Base-by-base conservation (phyloP, 2,329 filamentous ascomycete species). In the Leptosphaerulina australis region DNA sequence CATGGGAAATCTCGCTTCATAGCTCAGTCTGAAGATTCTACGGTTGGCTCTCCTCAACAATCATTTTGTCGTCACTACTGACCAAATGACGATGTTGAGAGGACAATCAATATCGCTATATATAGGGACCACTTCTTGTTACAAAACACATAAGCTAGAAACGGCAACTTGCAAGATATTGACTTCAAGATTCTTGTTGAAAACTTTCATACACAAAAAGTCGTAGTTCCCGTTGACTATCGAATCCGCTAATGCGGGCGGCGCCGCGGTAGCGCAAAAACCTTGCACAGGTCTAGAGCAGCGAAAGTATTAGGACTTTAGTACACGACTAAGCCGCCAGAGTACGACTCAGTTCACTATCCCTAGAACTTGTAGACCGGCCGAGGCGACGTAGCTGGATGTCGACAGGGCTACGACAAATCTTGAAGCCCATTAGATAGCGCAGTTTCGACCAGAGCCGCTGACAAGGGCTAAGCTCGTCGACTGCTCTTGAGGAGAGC, bases 251-350 rank as follows among this genome's bases (percentile, higher is more conserved):
- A 51, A 31, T 15, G 15, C 48, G 41, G 48, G 48, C 48, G 48
- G 48, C 48, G 48, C 48, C 48, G 48, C 43, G 46, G 48, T 51
- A 51, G 48, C 26, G 48, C 15, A 7, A 15, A n/a, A 43, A 43
- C 36, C 48, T 40, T 43, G 41, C 43, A 7, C 8, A 14, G 12
- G 5, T n/a, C 41, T 44, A 53, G 44, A 48, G 34, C 50, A 35
- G 50, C 44, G 31, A 37, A 36, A 40, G 40, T 36, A 17, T 36
- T 20, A 33, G 20, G 14, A 20, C 15, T 5, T 26, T 48, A 35
- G 38, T 28, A 20, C 48, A 11, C 31, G 41, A 51, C 15, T 41
- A 31, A 37, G 40, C 43, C 37, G 40, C 28, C 30, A 25, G 41
- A 37, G 48, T 26, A 25, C 11, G 33, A 33, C 22, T 18, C 21